Conservation (phyloP, 2,329 filamentous ascomycete genomes). For the Colletotrichum sp. region DNA sequence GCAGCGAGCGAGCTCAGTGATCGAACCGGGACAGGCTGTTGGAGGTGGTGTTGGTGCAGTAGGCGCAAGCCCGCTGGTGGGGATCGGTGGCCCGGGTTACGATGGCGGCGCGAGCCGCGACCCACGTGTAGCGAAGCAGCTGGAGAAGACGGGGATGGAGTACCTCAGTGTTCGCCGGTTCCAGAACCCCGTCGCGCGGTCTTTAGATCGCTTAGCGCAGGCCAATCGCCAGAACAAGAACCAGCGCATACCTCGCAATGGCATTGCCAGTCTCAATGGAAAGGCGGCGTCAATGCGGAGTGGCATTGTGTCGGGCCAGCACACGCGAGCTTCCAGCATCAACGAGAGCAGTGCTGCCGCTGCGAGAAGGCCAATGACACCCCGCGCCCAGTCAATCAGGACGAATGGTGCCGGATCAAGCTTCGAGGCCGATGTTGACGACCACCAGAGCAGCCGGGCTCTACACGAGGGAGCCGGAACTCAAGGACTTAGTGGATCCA, state of each 20-base stretch:
- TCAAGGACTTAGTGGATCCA: constrained; percentile 53
- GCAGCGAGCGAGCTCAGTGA: constrained; percentile 73
- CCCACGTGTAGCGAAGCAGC: constrained; percentile 66
- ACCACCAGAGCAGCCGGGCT: constrained; percentile 35
- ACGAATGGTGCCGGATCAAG: constrained; percentile 47
- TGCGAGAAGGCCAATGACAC: constrained; percentile 30
- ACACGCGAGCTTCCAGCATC: constrained; percentile 44
- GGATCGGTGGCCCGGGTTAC: constrained; percentile 59
- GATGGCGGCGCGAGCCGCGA: constrained; percentile 58
- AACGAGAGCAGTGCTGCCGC: constrained; percentile 8
- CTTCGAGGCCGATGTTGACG: constrained; percentile 49
- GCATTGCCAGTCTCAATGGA: constrained; percentile 41
- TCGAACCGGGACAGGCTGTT: constrained; percentile 64
- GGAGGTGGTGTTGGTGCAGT: constrained; percentile 41
- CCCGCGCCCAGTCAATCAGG: constrained; percentile 39
- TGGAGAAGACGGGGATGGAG: constrained; percentile 74
- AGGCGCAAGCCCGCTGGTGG: constrained; percentile 52
- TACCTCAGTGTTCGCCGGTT: constrained; percentile 77
- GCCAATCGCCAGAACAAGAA: constrained; percentile 50
- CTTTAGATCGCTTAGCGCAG: constrained; percentile 49
- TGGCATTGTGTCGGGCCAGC: constrained; percentile 28
- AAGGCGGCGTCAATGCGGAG: constrained; percentile 30
- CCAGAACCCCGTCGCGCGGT: constrained; percentile 72
- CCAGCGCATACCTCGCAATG: constrained; percentile 51
- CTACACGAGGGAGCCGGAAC: constrained; percentile 25